Evolutionary conservation across 352 stramenopile genomes (phyloP).

Genomic region (Phytophthora rubi): DNA sequence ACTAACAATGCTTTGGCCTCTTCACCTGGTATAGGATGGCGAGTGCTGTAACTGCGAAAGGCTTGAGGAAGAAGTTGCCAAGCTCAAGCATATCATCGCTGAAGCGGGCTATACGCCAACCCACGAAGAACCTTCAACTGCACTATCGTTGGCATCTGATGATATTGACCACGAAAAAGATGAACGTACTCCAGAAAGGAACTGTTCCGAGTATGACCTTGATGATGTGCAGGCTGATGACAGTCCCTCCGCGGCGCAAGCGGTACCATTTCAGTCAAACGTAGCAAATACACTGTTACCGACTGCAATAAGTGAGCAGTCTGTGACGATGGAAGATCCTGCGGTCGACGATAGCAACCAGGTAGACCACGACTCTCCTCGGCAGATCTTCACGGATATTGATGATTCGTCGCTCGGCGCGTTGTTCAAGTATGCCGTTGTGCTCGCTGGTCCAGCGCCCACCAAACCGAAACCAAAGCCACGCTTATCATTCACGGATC

Average conservation of each 20-base stretch:
- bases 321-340: constrained; percentile 14
- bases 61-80: constrained; percentile 17
- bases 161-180: constrained; percentile 4
- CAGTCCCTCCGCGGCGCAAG: not conserved
- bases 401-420: constrained; percentile 59
- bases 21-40: constrained; percentile 1
- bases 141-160: constrained; percentile 2
- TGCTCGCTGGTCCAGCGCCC: constrained; percentile 57
- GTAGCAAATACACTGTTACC: not conserved
- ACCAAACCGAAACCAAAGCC: constrained; percentile 42
- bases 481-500: constrained; percentile 37
- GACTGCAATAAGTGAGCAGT: not conserved
- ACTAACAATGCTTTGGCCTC: not conserved
- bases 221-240: not conserved
- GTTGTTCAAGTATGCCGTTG: constrained; percentile 77
- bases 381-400: constrained; percentile 38
- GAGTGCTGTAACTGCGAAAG: constrained; percentile 31
- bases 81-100: constrained; percentile 16
- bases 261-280: constrained; percentile 1
- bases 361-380: constrained; percentile 30
- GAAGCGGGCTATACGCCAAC: constrained; percentile 2
- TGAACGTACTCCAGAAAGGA: constrained; percentile 22
- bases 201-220: constrained; percentile 8
- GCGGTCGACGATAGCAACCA: constrained; percentile 38
- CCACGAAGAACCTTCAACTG: not conserved